Conservation (phyloP, 352 stramenopile genomes). For the Phytophthora sansomeana region DNA sequence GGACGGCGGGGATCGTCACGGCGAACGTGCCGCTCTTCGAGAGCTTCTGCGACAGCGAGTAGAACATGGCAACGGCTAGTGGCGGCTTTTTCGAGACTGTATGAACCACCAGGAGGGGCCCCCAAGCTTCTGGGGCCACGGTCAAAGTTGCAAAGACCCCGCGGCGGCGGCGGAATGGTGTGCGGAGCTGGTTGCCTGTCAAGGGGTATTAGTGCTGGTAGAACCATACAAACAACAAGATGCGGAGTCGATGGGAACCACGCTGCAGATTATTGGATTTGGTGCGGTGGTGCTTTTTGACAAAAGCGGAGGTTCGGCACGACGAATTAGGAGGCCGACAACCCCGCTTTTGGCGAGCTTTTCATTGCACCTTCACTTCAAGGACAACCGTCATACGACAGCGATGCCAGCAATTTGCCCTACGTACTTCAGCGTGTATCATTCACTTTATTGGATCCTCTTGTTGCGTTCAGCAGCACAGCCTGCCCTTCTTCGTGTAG, state of each 20-base stretch:
- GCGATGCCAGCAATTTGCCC: background rate
- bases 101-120: conserved; percentile 39
- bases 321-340: background rate
- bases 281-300: conserved; percentile 11
- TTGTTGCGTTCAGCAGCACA: background rate
- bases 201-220: background rate
- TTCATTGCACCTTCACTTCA: background rate
- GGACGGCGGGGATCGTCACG: conserved; percentile 47
- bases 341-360: background rate
- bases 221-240: conserved; percentile 19
- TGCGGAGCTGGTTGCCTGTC: background rate
- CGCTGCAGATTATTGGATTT: background rate
- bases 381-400: too few species aligned
- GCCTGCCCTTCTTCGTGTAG: conserved; percentile 19
- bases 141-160: conserved; percentile 62
- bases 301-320: conserved; percentile 5
- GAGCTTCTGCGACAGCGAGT: conserved; percentile 72
- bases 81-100: conserved; percentile 39
- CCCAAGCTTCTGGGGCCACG: conserved; percentile 34
- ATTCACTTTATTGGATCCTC: conserved; percentile 30
- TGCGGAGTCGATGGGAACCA: conserved; percentile 31
- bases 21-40: conserved; percentile 67
- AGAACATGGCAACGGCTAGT: conserved; percentile 60
- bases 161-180: conserved; percentile 24
- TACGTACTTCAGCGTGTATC: conserved; percentile 20